Evolutionary conservation across 2,329 filamentous ascomycete genomes (phyloP).

Genomic region (Pseudogymnoascus sp.): DNA sequence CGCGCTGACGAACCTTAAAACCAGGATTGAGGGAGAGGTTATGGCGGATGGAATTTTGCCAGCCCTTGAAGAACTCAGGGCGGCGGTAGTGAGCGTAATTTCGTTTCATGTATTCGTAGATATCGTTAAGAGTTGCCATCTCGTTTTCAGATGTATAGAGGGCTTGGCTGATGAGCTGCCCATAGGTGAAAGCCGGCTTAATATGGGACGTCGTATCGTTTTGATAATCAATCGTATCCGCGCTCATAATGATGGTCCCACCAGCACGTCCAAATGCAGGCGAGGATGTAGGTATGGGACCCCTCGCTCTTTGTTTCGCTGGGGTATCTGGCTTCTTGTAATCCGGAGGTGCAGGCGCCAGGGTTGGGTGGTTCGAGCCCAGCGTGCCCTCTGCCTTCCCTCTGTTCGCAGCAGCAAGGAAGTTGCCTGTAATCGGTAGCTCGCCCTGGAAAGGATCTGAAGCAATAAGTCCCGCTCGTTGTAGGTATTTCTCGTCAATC

Average conservation of each 20-base stretch:
- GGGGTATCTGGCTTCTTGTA: conserved; percentile 55
- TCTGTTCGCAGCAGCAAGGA: conserved; percentile 11
- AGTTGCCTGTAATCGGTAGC: background rate
- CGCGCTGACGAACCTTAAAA: conserved; percentile 86
- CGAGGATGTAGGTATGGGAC: conserved; percentile 17
- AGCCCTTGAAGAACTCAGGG: conserved; percentile 63
- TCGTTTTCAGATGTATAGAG: conserved; percentile 81
- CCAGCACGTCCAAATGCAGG: conserved; percentile 21
- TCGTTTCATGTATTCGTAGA: conserved; percentile 86
- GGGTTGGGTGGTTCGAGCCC: conserved; percentile 21
- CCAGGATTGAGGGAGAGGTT: conserved; percentile 92
- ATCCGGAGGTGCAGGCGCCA: conserved; percentile 51
- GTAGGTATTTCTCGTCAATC: conserved; percentile 60
- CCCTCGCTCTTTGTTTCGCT: conserved; percentile 17
- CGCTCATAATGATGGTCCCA: conserved; percentile 38
- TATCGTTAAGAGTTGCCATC: conserved; percentile 83
- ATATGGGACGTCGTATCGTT: conserved; percentile 79
- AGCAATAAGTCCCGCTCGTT: conserved; percentile 51
- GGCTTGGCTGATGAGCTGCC: conserved; percentile 92
- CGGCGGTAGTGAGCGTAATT: conserved; percentile 91
- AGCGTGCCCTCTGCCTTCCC: conserved; percentile 19
- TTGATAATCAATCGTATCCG: conserved; percentile 60
- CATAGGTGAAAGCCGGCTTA: conserved; percentile 94
- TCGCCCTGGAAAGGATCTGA: conserved; percentile 16
- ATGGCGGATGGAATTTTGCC: conserved; percentile 98